Evolutionary conservation across 345 rosid genomes (phyloP).

Genomic region (Syzygium jambos): DNA sequence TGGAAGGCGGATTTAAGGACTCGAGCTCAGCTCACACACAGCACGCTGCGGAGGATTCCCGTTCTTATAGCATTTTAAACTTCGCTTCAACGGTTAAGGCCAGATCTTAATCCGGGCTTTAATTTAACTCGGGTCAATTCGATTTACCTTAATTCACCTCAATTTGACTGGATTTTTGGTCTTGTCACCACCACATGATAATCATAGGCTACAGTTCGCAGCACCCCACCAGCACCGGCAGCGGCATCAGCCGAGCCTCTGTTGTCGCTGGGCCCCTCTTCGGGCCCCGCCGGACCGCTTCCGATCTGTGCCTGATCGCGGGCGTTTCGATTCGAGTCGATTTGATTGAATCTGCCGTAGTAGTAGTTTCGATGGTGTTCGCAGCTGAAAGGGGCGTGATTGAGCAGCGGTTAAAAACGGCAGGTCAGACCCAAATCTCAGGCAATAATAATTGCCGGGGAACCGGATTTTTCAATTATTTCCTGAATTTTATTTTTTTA

Average conservation of each 20-base stretch:
- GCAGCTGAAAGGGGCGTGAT: neutral
- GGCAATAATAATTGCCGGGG: neutral
- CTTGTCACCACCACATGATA: neutral
- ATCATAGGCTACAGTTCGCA: neutral
- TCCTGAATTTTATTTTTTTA: neutral
- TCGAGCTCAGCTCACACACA: neutral
- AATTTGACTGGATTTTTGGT: neutral
- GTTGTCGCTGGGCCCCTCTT: too few species aligned
- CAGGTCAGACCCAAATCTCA: constrained; percentile 25
- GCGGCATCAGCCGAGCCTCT: too few species aligned
- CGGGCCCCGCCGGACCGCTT: neutral
- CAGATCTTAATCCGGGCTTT: neutral
- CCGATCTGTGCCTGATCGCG: neutral
- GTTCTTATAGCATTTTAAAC: neutral
- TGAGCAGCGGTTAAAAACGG: neutral
- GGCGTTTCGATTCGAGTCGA: too few species aligned
- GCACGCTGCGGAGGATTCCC: neutral
- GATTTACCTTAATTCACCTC: neutral
- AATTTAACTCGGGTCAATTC: too few species aligned
- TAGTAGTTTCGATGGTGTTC: neutral
- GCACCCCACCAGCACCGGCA: too few species aligned
- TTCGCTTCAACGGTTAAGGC: constrained; percentile 4
- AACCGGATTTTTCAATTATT: neutral
- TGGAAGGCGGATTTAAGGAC: neutral
- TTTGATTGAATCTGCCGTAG: too few species aligned